Base-by-base conservation (phyloP, 805 yeast species). In the Starmerella floricola region DNA sequence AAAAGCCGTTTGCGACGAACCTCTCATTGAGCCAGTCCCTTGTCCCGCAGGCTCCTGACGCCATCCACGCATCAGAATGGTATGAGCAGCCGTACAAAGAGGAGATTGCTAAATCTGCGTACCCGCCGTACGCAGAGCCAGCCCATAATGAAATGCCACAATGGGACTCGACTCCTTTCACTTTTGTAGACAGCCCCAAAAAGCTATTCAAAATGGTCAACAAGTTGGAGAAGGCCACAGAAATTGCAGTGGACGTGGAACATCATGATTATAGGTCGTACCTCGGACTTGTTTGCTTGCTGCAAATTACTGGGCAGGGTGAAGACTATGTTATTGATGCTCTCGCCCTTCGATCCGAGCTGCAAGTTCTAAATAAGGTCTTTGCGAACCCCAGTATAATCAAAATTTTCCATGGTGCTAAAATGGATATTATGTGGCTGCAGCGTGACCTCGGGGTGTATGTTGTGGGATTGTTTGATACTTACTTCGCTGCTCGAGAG, bases 361-460 rank as follows among this genome's bases (percentile, higher is more conserved):
- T 91, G 37, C 64, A 69, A 36, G 61, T 61, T 1, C 63, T 91
- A 42, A 91, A 91, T 62, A 67, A 64, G 34, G 73, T 88, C 1
- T 85, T 88, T 50, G 72, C 96, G 2, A 67, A 91, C 60, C 96
- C 97, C 0, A 52, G 62, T 4, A 77, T 88, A 26, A 66, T 84
- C 23, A 91, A 91, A 57, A 93, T 91, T 1, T 76, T 91, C 51
- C 99, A 91, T 60, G 99, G 99, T 47, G 95, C 98, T 0, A 78
- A 75, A 52, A 86, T 85, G 94, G 99, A 91, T 66, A 81, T 91
- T 3, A 78, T 85, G 34, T 91, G 99, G 99, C 66, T 91, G 28
- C 99, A 91, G 64, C 69, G 97, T 49, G 98, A 91, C 57, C 68
- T 91, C 42, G 99, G 99, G 0, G 61, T 91, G 8, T 91, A 91